These are phyloP conservation scores for Phalaenopsis aphrodite DNA, from an alignment of 106 monocot species.

Conservation along the genomic window DNA sequence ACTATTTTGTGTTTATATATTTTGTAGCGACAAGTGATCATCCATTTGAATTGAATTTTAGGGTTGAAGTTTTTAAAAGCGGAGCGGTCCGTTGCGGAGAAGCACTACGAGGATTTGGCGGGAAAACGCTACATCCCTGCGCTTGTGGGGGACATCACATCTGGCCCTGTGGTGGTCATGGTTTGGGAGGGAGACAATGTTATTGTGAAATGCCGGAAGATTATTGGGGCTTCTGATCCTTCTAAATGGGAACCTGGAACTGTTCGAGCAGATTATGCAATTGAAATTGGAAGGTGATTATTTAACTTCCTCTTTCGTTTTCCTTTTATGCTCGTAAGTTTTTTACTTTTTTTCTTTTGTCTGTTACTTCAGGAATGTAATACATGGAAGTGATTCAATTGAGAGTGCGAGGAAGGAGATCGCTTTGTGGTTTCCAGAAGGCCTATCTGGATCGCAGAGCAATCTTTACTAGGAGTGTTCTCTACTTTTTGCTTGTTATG, in stretches of 20 bases:
- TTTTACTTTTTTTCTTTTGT: background rate
- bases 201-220: slow-evolving; percentile 70
- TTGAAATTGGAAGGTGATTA: slow-evolving; percentile 66
- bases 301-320: slow-evolving; percentile 1
- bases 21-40: background rate
- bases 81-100: slow-evolving; percentile 77
- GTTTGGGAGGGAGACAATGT: slow-evolving; percentile 91
- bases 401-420: too few species aligned
- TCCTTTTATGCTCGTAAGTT: background rate
- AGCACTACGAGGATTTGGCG: slow-evolving; percentile 84
- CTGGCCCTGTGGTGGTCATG: slow-evolving; percentile 96
- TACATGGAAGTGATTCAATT: too few species aligned
- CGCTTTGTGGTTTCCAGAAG: too few species aligned
- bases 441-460: too few species aligned
- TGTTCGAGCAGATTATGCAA: slow-evolving; percentile 78
- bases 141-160: slow-evolving; percentile 86
- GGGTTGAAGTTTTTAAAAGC: slow-evolving; percentile 77
- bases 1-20: background rate
- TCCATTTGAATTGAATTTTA: slow-evolving; percentile 5
- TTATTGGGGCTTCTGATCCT: slow-evolving; percentile 88
- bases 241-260: slow-evolving; percentile 69
- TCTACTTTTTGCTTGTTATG: too few species aligned
- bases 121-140: slow-evolving; percentile 76
- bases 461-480: too few species aligned
- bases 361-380: too few species aligned